Conservation (phyloP, 495 filamentous ascomycete species). For the Hypoxylon rickii region DNA sequence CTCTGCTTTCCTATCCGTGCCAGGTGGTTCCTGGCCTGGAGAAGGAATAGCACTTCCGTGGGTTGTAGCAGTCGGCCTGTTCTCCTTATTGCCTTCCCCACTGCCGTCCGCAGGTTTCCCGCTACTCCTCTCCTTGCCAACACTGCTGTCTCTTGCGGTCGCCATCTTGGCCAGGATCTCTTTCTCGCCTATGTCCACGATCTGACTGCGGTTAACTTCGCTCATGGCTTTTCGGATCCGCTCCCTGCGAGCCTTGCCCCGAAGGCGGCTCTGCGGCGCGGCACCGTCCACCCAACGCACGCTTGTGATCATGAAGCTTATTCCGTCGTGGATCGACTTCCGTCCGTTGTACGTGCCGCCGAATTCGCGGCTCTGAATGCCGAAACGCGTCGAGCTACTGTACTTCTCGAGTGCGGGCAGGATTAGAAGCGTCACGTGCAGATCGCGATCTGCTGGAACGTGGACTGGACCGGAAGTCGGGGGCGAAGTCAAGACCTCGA, state of each 20-base stretch:
- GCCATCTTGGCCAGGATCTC: conserved; percentile 21
- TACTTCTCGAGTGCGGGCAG: conserved; percentile 80
- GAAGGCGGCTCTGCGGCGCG: conserved; percentile 60
- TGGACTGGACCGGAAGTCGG: conserved; percentile 54
- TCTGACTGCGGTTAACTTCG: conserved; percentile 45
- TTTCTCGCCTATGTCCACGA: conserved; percentile 34
- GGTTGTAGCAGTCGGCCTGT: conserved; percentile 23
- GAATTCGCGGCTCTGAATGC: conserved; percentile 79
- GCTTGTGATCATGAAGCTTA: conserved; percentile 81
- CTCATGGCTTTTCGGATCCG: conserved; percentile 52
- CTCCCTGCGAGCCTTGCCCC: conserved; percentile 53
- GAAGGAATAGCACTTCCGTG: neutral
- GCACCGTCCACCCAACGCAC: conserved; percentile 79
- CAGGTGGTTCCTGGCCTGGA: conserved; percentile 15
- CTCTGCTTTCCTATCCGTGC: conserved; percentile 14
- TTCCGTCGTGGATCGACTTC: conserved; percentile 71
- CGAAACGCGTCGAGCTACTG: conserved; percentile 70
- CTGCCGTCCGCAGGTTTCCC: conserved; percentile 16
- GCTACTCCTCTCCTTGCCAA: conserved; percentile 9
- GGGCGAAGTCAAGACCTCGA: conserved; percentile 47
- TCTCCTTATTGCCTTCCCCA: conserved; percentile 52
- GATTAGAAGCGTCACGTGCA: conserved; percentile 83
- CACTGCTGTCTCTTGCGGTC: conserved; percentile 14
- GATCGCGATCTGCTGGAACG: conserved; percentile 66
- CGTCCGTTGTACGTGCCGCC: conserved; percentile 48